Conservation (phyloP, 495 filamentous ascomycete genomes). For the Copromyces sp. region DNA sequence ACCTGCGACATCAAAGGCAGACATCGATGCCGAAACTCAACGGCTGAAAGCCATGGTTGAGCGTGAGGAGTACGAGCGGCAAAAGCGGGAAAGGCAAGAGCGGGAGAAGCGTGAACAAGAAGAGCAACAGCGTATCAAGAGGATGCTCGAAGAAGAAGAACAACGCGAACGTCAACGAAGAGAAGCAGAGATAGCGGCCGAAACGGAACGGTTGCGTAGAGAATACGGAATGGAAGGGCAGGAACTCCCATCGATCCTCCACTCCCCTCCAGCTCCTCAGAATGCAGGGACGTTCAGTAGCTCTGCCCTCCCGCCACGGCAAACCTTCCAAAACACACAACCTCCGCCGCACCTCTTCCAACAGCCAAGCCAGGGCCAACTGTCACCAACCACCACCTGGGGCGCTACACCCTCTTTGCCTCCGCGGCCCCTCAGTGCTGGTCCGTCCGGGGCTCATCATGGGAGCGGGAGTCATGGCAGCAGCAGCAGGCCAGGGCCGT, state of each 20-base stretch:
- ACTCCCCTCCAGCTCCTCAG: conserved; percentile 17
- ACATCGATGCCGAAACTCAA: conserved; percentile 54
- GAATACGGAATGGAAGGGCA: conserved; percentile 54
- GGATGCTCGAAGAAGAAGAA: conserved; percentile 71
- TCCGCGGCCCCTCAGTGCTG: conserved; percentile 32
- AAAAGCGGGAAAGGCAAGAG: conserved; percentile 22
- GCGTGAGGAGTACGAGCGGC: conserved; percentile 42
- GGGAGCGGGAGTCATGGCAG: not conserved
- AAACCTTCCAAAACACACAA: not conserved
- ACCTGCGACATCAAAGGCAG: conserved; percentile 36
- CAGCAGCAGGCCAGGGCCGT: conserved; percentile 9
- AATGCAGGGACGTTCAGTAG: conserved; percentile 3
- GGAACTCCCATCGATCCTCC: conserved; percentile 20
- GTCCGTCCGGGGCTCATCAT: conserved; percentile 13
- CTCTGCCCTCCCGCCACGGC: conserved; percentile 2
- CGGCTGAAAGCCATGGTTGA: conserved; percentile 47
- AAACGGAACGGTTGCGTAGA: conserved; percentile 71
- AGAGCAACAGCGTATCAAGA: conserved; percentile 61
- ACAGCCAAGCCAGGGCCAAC: conserved; percentile 8
- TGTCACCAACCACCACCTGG: not conserved
- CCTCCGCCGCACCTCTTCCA: conserved; percentile 1
- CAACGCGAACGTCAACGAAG: conserved; percentile 46
- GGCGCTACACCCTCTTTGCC: conserved; percentile 21
- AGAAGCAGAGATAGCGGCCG: conserved; percentile 66
- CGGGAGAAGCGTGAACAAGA: conserved; percentile 43